phyloP scores from a whole-genome alignment of 2,329 filamentous ascomycete genomes.

The Phialophora verrucosa region DNA sequence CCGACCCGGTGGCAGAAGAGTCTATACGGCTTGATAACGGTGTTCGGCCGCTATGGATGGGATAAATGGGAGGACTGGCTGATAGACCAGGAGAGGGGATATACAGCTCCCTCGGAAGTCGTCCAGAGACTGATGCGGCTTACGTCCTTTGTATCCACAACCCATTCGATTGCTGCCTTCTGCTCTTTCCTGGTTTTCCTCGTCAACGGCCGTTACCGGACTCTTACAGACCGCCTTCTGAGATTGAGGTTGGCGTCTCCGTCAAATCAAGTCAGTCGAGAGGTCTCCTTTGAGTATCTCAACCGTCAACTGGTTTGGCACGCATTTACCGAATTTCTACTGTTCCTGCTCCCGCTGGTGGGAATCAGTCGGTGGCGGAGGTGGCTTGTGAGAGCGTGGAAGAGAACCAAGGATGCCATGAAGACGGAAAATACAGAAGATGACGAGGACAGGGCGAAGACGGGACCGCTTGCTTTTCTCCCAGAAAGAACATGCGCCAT shows the following conservation, averaged over 20 bases:
- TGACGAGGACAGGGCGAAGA: conserved; percentile 57
- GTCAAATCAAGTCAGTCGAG: conserved; percentile 81
- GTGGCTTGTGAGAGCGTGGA: conserved; percentile 87
- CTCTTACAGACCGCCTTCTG: conserved; percentile 82
- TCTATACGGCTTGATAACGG: conserved; percentile 81
- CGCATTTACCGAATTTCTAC: conserved; percentile 98
- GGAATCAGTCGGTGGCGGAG: conserved; percentile 91
- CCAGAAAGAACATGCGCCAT: conserved; percentile 95
- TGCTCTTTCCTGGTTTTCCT: conserved; percentile 89
- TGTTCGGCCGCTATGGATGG: conserved; percentile 89
- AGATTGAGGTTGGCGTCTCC: conserved; percentile 84
- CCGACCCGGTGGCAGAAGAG: conserved; percentile 84
- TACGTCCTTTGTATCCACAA: conserved; percentile 71
- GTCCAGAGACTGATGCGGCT: conserved; percentile 67
- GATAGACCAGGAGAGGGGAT: conserved; percentile 75
- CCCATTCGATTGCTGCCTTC: conserved; percentile 82
- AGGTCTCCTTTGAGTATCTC: conserved; percentile 96
- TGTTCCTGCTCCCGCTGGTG: conserved; percentile 95
- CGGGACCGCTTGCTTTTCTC: conserved; percentile 80
- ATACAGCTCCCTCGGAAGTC: conserved; percentile 52
- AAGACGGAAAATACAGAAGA: conserved; percentile 53
- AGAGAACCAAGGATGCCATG: conserved; percentile 73
- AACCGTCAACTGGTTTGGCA: conserved; percentile 99
- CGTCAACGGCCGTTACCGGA: conserved; percentile 87
- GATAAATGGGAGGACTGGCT: conserved; percentile 89